A percentile compares a stretch with the other conserved stretches of the same genome.
Conservation (phyloP, 192 early-diverging fungal species). For the Linnemannia exigua region DNA sequence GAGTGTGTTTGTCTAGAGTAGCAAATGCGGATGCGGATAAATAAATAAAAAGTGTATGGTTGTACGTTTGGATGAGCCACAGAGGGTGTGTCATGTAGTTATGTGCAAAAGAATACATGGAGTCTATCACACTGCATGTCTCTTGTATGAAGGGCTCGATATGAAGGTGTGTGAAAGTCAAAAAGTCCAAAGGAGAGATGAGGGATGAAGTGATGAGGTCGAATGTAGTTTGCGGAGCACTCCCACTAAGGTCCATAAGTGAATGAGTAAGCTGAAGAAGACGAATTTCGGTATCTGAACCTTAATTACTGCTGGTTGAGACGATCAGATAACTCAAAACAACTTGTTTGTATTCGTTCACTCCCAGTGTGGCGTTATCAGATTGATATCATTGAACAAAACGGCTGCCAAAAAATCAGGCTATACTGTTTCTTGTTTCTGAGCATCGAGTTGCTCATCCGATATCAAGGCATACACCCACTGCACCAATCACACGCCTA, state of each 20-base stretch:
- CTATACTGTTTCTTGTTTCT: neutral
- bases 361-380: neutral
- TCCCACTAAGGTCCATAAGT: neutral
- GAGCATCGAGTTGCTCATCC: neutral
- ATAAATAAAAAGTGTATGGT: neutral
- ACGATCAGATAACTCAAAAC: conserved; percentile 4
- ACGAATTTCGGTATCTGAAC: neutral
- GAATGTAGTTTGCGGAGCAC: neutral
- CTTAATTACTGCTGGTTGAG: neutral
- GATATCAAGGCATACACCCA: neutral
- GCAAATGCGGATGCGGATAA: neutral
- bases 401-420: neutral
- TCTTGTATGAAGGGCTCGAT: neutral
- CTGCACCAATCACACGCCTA: neutral
- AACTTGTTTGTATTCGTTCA: too few relatives aligned
- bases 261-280: neutral
- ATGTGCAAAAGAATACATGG: neutral
- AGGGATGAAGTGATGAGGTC: neutral
- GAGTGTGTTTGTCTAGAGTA: neutral
- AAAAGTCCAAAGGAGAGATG: neutral
- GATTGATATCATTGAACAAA: neutral
- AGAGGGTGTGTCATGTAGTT: neutral
- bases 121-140: neutral
- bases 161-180: neutral
- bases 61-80: neutral